Evolutionary conservation across 495 filamentous ascomycete genomes (phyloP).

Genomic region (Aspergillus incahuasiensis): DNA sequence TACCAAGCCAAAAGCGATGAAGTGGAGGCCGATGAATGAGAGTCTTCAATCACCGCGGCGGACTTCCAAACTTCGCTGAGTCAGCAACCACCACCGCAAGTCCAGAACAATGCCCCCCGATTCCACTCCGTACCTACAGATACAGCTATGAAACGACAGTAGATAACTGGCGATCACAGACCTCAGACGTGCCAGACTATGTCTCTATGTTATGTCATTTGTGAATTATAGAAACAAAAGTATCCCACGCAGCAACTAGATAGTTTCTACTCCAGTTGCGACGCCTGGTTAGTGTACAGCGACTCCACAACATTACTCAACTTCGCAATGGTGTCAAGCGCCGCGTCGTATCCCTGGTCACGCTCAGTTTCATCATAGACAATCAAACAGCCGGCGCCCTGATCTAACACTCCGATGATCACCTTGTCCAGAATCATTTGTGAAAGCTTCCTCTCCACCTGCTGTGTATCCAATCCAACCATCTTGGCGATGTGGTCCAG

Average conservation of each 20-base stretch:
- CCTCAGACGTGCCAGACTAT: conserved; percentile 6
- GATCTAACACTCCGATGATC: conserved; percentile 94
- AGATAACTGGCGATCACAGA: not conserved
- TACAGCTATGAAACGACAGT: not conserved
- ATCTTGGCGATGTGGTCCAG: conserved; percentile 96
- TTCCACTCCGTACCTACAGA: not conserved
- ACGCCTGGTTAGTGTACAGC: conserved; percentile 95
- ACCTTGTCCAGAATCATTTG: conserved; percentile 99
- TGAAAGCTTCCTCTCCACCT: conserved; percentile 94
- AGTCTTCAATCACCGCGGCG: conserved; percentile 7
- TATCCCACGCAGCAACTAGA: not conserved
- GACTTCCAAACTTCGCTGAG: conserved; percentile 8
- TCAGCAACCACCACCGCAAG: conserved; percentile 18
- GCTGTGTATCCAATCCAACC: conserved; percentile 90
- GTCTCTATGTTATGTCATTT: conserved; percentile 25
- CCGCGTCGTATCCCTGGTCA: conserved; percentile 91
- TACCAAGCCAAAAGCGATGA: not conserved
- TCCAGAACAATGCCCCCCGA: not conserved
- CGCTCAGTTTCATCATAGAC: conserved; percentile 92
- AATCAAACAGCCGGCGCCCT: conserved; percentile 94
- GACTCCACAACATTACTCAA: conserved; percentile 96
- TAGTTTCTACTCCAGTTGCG: conserved; percentile 73
- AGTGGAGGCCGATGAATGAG: conserved; percentile 2
- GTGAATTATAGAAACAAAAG: conserved; percentile 14
- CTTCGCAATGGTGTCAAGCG: conserved; percentile 93